A percentile compares a stretch with the other conserved stretches of the same genome.
phyloP scores from a whole-genome alignment of 2,329 filamentous ascomycete genomes.

The Colletotrichum neosansevieriae region DNA sequence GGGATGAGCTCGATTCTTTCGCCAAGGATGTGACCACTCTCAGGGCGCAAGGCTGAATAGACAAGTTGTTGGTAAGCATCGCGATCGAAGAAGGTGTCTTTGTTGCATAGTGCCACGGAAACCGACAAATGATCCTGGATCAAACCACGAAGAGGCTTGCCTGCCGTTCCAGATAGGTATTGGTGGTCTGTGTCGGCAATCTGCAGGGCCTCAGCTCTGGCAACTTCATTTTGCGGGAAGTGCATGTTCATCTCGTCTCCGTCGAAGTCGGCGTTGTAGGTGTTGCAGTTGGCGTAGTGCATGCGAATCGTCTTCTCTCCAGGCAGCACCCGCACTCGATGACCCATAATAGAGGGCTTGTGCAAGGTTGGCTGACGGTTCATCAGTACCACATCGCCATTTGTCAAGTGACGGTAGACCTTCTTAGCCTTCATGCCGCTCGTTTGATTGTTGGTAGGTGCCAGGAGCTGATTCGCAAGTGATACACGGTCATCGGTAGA shows the following conservation, averaged over 20 bases:
- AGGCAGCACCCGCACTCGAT: constrained; percentile 89
- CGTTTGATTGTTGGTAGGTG: constrained; percentile 80
- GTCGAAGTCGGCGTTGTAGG: constrained; percentile 99
- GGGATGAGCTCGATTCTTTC: constrained; percentile 85
- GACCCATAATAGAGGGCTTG: constrained; percentile 99
- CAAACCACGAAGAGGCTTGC: constrained; percentile 92
- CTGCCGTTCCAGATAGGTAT: constrained; percentile 92
- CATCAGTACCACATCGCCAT: constrained; percentile 98
- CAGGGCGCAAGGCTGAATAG: constrained; percentile 89
- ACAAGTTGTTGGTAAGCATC: constrained; percentile 94
- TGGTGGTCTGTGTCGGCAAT: constrained; percentile 98
- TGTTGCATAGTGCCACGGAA: constrained; percentile 88
- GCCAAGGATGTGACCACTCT: constrained; percentile 87
- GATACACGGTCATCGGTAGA: constrained; percentile 88
- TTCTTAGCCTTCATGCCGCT: constrained; percentile 91
- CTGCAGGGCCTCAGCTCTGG: constrained; percentile 89
- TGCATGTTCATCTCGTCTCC: constrained; percentile 99
- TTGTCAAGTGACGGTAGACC: constrained; percentile 94
- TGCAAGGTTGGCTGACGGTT: constrained; percentile 98
- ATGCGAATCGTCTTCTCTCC: constrained; percentile 98
- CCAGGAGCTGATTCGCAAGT: constrained; percentile 91
- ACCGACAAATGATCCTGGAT: constrained; percentile 99
- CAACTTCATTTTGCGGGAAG: constrained; percentile 97
- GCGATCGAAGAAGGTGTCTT: constrained; percentile 89
- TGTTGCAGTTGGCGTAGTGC: constrained; percentile 99